Percentiles rank a stretch among this genome's conserved stretches.
These are phyloP conservation scores for Rhodotorula kratochvilovae DNA, from an alignment of 768 basidiomycete genomes.

Conservation along the genomic window DNA sequence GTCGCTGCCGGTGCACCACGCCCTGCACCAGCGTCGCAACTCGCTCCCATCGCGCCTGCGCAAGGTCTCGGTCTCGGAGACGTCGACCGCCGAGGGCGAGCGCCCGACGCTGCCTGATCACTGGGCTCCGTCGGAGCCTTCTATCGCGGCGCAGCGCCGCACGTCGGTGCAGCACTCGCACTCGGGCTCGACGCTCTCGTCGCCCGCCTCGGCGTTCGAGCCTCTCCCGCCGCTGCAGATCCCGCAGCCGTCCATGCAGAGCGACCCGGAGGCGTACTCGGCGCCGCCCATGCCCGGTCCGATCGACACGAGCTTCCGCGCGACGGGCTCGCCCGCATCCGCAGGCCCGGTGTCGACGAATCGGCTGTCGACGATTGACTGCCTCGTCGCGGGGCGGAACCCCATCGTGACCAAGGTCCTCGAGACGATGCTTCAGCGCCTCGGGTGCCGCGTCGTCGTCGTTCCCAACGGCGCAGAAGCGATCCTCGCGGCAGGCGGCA, in stretches of 20 bases:
- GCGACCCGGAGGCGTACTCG: background rate
- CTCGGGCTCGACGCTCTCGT: constrained; percentile 10
- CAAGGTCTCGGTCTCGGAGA: constrained; percentile 24
- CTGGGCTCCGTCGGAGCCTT: background rate
- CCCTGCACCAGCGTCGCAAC: constrained; percentile 39
- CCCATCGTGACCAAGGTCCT: constrained; percentile 97
- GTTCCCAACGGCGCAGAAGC: constrained; percentile 96
- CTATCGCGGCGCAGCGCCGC: background rate
- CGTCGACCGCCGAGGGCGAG: background rate
- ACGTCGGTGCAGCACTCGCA: constrained; percentile 13
- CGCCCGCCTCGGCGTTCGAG: constrained; percentile 1
- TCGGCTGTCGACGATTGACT: constrained; percentile 63
- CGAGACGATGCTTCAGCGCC: constrained; percentile 83
- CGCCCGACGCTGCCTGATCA: constrained; percentile 12
- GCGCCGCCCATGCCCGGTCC: constrained; percentile 3
- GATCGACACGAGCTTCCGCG: background rate
- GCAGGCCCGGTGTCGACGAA: background rate
- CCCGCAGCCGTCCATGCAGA: background rate
- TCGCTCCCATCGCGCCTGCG: constrained; percentile 41
- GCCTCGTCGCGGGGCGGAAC: constrained; percentile 92
- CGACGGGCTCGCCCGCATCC: background rate
- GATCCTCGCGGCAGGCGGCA: constrained; percentile 93
- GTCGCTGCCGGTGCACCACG: constrained; percentile 11
- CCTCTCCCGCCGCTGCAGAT: constrained; percentile 28
- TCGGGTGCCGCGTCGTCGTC: constrained; percentile 92